phyloP scores from a whole-genome alignment of 2,329 filamentous ascomycete genomes.

The Daldinia eschscholtzii region DNA sequence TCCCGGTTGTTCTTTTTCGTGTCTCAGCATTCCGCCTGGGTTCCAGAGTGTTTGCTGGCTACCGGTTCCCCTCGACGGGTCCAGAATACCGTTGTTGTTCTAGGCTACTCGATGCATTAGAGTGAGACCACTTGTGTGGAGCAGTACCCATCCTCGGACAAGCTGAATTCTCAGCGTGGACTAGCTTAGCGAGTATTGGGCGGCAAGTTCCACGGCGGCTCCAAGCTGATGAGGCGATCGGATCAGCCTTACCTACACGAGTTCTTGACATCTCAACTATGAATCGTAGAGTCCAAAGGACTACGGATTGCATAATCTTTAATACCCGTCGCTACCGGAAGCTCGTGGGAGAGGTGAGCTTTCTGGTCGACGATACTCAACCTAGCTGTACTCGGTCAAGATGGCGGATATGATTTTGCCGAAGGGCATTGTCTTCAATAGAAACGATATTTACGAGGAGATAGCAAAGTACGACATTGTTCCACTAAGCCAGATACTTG shows the following conservation, averaged over 20 bases:
- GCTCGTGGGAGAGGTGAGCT: constrained; percentile 34
- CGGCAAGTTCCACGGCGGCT: constrained; percentile 39
- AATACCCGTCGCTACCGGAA: constrained; percentile 39
- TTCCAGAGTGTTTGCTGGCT: constrained; percentile 42
- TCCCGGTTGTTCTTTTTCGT: constrained; percentile 39
- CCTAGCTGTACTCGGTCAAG: constrained; percentile 46
- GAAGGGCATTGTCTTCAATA: constrained; percentile 69
- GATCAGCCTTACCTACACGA: constrained; percentile 32
- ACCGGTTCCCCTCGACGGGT: constrained; percentile 32
- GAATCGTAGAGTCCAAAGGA: constrained; percentile 38
- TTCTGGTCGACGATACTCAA: constrained; percentile 38
- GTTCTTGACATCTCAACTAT: constrained; percentile 41
- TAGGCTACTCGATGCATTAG: constrained; percentile 45
- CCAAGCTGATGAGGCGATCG: constrained; percentile 39
- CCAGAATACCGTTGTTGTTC: constrained; percentile 39
- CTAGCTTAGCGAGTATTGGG: constrained; percentile 39
- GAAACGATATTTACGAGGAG: constrained; percentile 64
- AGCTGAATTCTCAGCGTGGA: constrained; percentile 41
- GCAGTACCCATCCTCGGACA: constrained; percentile 40
- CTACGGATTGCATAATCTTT: constrained; percentile 37
- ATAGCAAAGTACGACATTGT: constrained; percentile 65
- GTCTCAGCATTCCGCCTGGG: constrained; percentile 35
- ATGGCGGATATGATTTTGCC: constrained; percentile 62
- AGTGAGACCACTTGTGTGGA: constrained; percentile 43
- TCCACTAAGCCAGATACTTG: constrained; percentile 65